Evolutionary conservation across 2,329 filamentous ascomycete genomes (phyloP).

Genomic region (Pseudopithomyces chartarum): DNA sequence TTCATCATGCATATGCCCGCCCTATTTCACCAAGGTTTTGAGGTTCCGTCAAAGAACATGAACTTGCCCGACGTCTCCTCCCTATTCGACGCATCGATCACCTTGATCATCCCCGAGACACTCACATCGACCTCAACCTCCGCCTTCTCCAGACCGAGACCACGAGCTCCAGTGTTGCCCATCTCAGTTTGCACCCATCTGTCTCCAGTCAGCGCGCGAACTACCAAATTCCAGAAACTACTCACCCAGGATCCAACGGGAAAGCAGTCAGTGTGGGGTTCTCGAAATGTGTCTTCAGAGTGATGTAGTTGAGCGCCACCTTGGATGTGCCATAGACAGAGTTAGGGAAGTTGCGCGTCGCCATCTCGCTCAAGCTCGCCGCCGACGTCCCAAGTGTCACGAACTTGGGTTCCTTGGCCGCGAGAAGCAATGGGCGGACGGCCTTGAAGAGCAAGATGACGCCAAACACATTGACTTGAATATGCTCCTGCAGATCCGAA

Average conservation of each 20-base stretch:
- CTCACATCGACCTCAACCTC: conserved; percentile 17
- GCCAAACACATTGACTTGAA: conserved; percentile 49
- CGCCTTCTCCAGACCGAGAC: conserved; percentile 11
- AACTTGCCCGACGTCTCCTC: conserved; percentile 13
- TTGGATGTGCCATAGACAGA: conserved; percentile 10
- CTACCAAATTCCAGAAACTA: neutral
- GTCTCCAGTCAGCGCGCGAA: conserved; percentile 1
- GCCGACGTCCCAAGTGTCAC: neutral
- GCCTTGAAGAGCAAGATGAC: conserved; percentile 41
- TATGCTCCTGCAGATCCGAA: conserved; percentile 36
- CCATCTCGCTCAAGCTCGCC: neutral
- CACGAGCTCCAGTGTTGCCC: conserved; percentile 8
- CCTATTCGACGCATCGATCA: conserved; percentile 14
- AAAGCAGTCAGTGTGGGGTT: conserved; percentile 12
- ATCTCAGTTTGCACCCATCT: conserved; percentile 22
- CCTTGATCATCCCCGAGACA: conserved; percentile 13
- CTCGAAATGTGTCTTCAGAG: conserved; percentile 12
- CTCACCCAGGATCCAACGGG: conserved; percentile 8
- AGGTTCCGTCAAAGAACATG: conserved; percentile 8
- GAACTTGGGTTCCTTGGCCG: conserved; percentile 8
- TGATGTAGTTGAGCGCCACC: conserved; percentile 17
- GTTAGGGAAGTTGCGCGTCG: neutral
- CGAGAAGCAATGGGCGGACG: conserved; percentile 43
- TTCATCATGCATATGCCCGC: neutral
- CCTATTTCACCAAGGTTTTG: neutral